A percentile compares a stretch with the other conserved stretches of the same genome.
Conservation (phyloP, 2,329 filamentous ascomycete genomes). For the Pyrenochaeta sp. region DNA sequence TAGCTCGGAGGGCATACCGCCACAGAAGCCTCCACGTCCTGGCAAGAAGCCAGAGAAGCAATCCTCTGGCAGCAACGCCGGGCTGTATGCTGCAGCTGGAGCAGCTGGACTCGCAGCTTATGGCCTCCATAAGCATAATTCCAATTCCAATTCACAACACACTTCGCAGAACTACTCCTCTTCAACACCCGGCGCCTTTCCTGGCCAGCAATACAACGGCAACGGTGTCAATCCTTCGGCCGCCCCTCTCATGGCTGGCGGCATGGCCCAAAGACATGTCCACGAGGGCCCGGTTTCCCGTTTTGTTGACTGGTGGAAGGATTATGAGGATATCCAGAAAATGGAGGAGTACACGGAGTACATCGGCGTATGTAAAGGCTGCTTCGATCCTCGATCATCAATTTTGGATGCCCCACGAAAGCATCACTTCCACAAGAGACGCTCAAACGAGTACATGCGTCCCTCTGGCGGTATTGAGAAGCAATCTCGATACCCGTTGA, state of each 20-base stretch:
- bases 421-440: slow-evolving; percentile 61
- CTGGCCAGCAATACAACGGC: slow-evolving; percentile 30
- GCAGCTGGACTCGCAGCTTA: slow-evolving; percentile 58
- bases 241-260: slow-evolving; percentile 34
- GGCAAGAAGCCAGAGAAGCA: slow-evolving; percentile 54
- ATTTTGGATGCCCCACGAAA: slow-evolving; percentile 66
- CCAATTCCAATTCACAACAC: slow-evolving; percentile 29
- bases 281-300: slow-evolving; percentile 64
- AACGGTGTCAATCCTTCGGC: slow-evolving; percentile 27
- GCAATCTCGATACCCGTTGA: slow-evolving; percentile 59
- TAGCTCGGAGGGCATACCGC: slow-evolving; percentile 26
- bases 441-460: slow-evolving; percentile 54
- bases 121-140: slow-evolving; percentile 51
- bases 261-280: slow-evolving; percentile 58
- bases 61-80: slow-evolving; percentile 51
- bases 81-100: slow-evolving; percentile 56
- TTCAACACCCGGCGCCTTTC: slow-evolving; percentile 40
- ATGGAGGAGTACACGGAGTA: slow-evolving; percentile 74
- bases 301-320: slow-evolving; percentile 68
- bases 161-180: slow-evolving; percentile 30
- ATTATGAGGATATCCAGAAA: slow-evolving; percentile 68
- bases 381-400: slow-evolving; percentile 67
- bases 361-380: slow-evolving; percentile 70
- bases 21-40: slow-evolving; percentile 45
- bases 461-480: slow-evolving; percentile 64